Evolutionary conservation across 2,329 filamentous ascomycete species (phyloP).

Genomic region (Dactylellina sp.): DNA sequence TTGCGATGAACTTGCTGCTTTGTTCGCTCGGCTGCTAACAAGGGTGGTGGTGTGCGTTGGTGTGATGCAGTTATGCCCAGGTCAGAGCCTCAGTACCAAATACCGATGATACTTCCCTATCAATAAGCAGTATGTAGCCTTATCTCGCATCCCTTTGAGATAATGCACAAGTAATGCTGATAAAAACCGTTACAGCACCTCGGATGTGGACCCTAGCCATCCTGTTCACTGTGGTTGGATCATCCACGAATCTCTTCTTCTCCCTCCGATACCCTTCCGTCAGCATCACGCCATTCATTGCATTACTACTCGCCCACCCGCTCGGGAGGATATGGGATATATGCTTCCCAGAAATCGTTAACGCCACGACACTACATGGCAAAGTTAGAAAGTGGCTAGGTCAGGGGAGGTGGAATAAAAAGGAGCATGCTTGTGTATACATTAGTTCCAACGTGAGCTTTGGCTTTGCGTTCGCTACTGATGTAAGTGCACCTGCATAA

Average conservation of each 20-base stretch:
- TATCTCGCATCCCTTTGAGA: neutral
- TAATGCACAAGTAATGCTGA: no score
- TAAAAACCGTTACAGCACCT: constrained; percentile 67
- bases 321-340: constrained; percentile 84
- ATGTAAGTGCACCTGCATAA: constrained; percentile 66
- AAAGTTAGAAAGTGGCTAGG: constrained; percentile 78
- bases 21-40: constrained; percentile 52
- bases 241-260: constrained; percentile 88
- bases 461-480: constrained; percentile 87
- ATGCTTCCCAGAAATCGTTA: constrained; percentile 66
- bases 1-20: constrained; percentile 17
- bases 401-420: constrained; percentile 86
- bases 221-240: constrained; percentile 82
- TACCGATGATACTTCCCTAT: constrained; percentile 79
- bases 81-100: constrained; percentile 83
- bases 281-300: constrained; percentile 88
- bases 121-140: constrained; percentile 73
- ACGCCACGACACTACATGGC: constrained; percentile 58
- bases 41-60: constrained; percentile 56
- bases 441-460: constrained; percentile 91
- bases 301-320: constrained; percentile 84
- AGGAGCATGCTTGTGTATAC: constrained; percentile 88
- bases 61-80: constrained; percentile 71
- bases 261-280: constrained; percentile 90
- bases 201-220: constrained; percentile 88